Evolutionary conservation across 371 early-diverging fungal species (phyloP), one percentile per base, ranked within the genome.

Genomic region (Polyrhizophydium stewartii): DNA sequence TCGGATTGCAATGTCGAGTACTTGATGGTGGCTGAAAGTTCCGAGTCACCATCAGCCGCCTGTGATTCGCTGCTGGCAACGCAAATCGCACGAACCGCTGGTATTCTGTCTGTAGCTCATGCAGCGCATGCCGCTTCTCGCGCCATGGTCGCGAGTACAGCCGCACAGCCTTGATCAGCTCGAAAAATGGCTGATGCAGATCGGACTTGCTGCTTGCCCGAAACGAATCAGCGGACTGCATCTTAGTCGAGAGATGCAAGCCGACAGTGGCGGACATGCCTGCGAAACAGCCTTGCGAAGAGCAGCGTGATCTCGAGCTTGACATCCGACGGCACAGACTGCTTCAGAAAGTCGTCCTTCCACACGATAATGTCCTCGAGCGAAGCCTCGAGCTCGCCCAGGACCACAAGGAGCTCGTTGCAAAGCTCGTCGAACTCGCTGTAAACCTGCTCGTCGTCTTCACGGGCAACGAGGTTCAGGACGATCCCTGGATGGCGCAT

Each of bases 171-270:
- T 76, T 74, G 32, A 80, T 65, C 45, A 80, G 55, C 55, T 80
- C 81, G 59, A 80, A 80, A 50, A 77, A 38, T 1, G 81, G 81
- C 59, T 80, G 75, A 50, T 80, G 81, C 49, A 80, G 60, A 38
- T 77, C 75, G 22, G 76, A 74, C 65, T 80, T 80, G 58, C 77
- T 77, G 37, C 7, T 25, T n/a, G 43, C 19, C 2, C 43, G n/a
- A 6, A 43, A 19, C 43, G 12, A 13, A 19, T 43, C 43, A n/a
- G 43, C 43, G 5, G 2, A 19, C 6, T 43, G 43, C 43, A 43
- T 12, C 43, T 2, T 19, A 13, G 5, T 13, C 43, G 3, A 12
- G 19, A 19, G 13, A 55, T 31, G 7, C 21, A 9, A 17, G 7
- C n/a, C 32, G 25, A 5, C 40, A 38, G 33, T 7, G 22, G 5